phyloP scores from a whole-genome alignment of 1,284 basidiomycete species.

The Chalciporus sp. region DNA sequence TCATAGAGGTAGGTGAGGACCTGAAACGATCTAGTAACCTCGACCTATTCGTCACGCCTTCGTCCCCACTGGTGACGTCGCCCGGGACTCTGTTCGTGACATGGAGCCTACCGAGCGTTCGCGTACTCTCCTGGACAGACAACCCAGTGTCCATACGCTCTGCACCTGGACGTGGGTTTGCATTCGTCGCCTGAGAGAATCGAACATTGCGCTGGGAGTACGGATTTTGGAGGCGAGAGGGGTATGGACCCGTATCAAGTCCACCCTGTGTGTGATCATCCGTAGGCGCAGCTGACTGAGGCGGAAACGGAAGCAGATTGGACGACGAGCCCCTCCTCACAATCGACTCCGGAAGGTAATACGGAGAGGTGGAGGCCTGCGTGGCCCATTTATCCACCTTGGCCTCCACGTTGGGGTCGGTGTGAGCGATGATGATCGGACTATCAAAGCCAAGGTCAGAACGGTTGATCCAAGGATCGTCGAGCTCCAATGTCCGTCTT shows the following conservation, averaged over 20 bases:
- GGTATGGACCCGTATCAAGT: slow-evolving; percentile 1
- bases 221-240: not conserved
- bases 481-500: slow-evolving; percentile 14
- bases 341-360: slow-evolving; percentile 29
- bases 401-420: slow-evolving; percentile 3
- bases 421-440: not conserved
- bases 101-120: slow-evolving; percentile 40
- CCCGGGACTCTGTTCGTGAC: slow-evolving; percentile 47
- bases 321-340: slow-evolving; percentile 22
- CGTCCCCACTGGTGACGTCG: slow-evolving; percentile 43
- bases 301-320: slow-evolving; percentile 15
- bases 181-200: not conserved
- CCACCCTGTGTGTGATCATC: not conserved
- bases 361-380: slow-evolving; percentile 10
- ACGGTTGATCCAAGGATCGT: slow-evolving; percentile 29
- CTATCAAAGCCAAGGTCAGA: slow-evolving; percentile 2
- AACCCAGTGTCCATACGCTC: slow-evolving; percentile 18
- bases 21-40: not conserved
- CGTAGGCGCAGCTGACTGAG: slow-evolving; percentile 5
- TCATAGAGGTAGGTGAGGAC: not conserved
- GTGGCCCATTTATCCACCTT: not conserved
- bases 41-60: slow-evolving; percentile 27
- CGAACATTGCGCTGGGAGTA: not conserved
- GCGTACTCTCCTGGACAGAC: slow-evolving; percentile 36
- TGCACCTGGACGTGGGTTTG: slow-evolving; percentile 9